Evolutionary conservation across 208 protist species (phyloP).

Genomic region (Entamoeba invadens): DNA sequence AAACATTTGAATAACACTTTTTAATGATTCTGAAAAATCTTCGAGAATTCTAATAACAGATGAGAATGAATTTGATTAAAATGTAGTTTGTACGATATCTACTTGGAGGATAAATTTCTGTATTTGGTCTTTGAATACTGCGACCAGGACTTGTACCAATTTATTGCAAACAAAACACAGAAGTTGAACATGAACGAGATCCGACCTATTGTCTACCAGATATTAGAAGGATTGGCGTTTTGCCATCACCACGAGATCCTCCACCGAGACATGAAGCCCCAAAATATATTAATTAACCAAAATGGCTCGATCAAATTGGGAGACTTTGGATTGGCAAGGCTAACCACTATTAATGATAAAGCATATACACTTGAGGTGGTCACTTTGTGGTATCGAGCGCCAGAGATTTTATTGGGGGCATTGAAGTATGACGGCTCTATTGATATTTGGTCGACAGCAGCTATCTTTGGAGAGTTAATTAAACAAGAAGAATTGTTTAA

Average conservation of each 20-base stretch:
- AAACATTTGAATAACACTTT: background rate
- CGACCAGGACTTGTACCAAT: background rate
- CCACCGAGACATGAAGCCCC: conserved; percentile 71
- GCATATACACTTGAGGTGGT: background rate
- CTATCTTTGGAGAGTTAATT: conserved; percentile 81
- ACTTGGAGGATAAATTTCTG: background rate
- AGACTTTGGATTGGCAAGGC: conserved; percentile 29
- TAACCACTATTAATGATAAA: background rate
- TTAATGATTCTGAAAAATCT: too few relatives aligned
- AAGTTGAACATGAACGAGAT: background rate
- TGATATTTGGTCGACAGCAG: conserved; percentile 90
- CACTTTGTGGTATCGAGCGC: conserved; percentile 29
- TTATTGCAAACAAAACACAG: background rate
- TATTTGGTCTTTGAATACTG: background rate
- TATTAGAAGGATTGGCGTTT: conserved; percentile 26
- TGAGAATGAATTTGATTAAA: background rate
- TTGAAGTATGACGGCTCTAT: conserved; percentile 36
- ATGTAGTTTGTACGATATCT: background rate
- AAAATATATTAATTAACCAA: conserved; percentile 66
- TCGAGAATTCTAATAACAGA: too few relatives aligned
- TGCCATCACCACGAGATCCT: conserved; percentile 70
- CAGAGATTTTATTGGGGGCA: conserved; percentile 15
- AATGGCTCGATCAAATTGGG: conserved; percentile 2
- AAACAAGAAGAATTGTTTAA: conserved; percentile 74
- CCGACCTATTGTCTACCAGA: background rate